Evolutionary conservation across 768 basidiomycete species (phyloP).

Genomic region (Boletus rufocinnamomeus): DNA sequence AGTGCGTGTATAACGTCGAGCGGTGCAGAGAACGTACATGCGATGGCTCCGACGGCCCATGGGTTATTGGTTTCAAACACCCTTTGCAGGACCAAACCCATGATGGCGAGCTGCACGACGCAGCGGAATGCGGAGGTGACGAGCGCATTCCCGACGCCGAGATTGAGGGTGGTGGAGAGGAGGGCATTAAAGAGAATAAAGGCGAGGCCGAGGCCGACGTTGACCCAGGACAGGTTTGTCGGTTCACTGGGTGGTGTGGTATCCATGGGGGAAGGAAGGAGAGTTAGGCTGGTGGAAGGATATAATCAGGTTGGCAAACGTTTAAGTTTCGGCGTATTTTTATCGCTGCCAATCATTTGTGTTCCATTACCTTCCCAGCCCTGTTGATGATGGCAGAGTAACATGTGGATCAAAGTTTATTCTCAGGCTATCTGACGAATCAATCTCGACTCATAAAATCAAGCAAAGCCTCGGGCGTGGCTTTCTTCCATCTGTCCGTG

Average conservation of each 20-base stretch:
- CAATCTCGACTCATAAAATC: slow-evolving; percentile 9
- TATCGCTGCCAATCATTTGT: not conserved
- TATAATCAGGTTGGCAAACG: too few species aligned
- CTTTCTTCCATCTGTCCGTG: slow-evolving; percentile 54
- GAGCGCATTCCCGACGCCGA: slow-evolving; percentile 70
- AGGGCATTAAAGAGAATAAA: slow-evolving; percentile 76
- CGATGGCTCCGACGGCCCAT: slow-evolving; percentile 74
- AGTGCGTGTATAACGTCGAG: not conserved
- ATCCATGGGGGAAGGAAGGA: slow-evolving; percentile 32
- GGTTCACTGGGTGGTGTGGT: slow-evolving; percentile 19
- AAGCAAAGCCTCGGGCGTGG: slow-evolving; percentile 46
- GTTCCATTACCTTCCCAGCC: not conserved
- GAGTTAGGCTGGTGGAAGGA: not conserved
- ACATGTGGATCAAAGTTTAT: not conserved
- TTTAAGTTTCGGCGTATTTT: not conserved
- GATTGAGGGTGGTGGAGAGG: slow-evolving; percentile 61
- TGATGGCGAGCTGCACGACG: slow-evolving; percentile 72
- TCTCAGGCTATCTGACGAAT: not conserved
- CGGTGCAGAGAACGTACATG: slow-evolving; percentile 48
- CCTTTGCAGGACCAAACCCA: slow-evolving; percentile 66
- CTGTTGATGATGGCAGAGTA: not conserved
- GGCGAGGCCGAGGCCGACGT: slow-evolving; percentile 71
- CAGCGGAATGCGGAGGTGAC: slow-evolving; percentile 73
- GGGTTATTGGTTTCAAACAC: slow-evolving; percentile 77
- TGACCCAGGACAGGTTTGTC: slow-evolving; percentile 59